These are phyloP conservation scores for Claviceps sp. DNA, from an alignment of 2,329 filamentous ascomycete species.

Conservation along the genomic window DNA sequence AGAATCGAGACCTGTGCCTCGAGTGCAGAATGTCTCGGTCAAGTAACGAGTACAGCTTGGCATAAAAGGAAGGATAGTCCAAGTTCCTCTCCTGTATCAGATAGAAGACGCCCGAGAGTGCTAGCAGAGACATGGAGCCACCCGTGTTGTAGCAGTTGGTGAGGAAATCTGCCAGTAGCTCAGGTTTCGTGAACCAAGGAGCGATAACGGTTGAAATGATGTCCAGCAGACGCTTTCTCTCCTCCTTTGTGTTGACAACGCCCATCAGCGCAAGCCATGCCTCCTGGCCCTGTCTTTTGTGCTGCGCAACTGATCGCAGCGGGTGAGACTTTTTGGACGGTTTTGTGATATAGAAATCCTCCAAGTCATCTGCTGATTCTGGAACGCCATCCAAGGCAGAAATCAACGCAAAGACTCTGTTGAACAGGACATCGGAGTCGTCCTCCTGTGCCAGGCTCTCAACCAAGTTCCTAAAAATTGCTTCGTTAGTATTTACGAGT, in stretches of 20 bases:
- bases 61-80: slow-evolving; percentile 90
- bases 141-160: slow-evolving; percentile 86
- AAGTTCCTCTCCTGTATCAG: slow-evolving; percentile 88
- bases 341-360: slow-evolving; percentile 52
- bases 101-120: slow-evolving; percentile 87
- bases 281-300: slow-evolving; percentile 71
- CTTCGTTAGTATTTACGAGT: slow-evolving; percentile 1
- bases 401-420: slow-evolving; percentile 48
- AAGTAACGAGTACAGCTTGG: slow-evolving; percentile 84
- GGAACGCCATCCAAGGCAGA: slow-evolving; percentile 59
- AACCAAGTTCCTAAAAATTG: slow-evolving; percentile 13
- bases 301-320: slow-evolving; percentile 50
- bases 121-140: slow-evolving; percentile 74
- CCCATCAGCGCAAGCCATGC: slow-evolving; percentile 74
- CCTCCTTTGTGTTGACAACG: slow-evolving; percentile 51
- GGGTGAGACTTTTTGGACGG: slow-evolving; percentile 56
- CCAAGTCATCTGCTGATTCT: slow-evolving; percentile 48
- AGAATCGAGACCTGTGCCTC: slow-evolving; percentile 85
- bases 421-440: slow-evolving; percentile 25
- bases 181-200: slow-evolving; percentile 79
- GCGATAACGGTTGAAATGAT: slow-evolving; percentile 67
- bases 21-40: slow-evolving; percentile 81
- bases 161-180: slow-evolving; percentile 88
- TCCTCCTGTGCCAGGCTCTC: slow-evolving; percentile 12
- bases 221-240: slow-evolving; percentile 66